Base-by-base conservation (phyloP, 2,329 filamentous ascomycete genomes). In the Onygenales sp. region DNA sequence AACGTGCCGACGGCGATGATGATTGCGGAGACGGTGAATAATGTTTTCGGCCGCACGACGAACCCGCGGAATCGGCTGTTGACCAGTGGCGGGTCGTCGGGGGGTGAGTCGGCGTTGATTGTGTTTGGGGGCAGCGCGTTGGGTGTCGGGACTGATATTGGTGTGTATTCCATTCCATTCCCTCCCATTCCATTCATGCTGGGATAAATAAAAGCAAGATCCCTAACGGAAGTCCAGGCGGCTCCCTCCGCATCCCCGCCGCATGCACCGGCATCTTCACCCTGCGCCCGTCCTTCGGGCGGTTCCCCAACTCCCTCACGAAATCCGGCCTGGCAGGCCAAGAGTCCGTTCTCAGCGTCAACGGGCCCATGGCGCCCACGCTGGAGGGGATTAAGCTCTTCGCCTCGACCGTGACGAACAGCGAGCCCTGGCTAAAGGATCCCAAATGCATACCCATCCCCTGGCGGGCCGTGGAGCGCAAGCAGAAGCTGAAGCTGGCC, bases 231-330 rank as follows among this genome's bases (percentile, higher is more conserved):
- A 46, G 27, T n/a, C 21, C 31, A 58, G 79, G 63, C 57, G 70
- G 70, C 4, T 68, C 64, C 45, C 66, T 73, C 39, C 62, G 70
- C 33, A 70, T 73, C 49, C 70, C 70, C 4, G 62, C 64, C 47
- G 79, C 74, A 2, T 83, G 82, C 67, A 80, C 82, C 53, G 73
- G 73, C 36, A 55, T 70, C 1, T 76, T 70, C 53, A 79, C 78
- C 1, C 62, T 84, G 13, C 73, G 79, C 34, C 80, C 81, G 0
- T 80, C 77, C 0, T 59, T 67, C 1, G 80, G 80, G 0, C 69
- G 81, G n/a, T 66, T 83, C 2, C 75, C 74, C 0, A 81, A 80
- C 54, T 71, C 78, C 63, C 78, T 77, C 13, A 78, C 80, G 70
- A 81, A 68, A 52, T 66, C 68, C 3, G 67, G 66, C 1, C 68